phyloP scores from a whole-genome alignment of 768 basidiomycete species.

The Amanita polypyramis region DNA sequence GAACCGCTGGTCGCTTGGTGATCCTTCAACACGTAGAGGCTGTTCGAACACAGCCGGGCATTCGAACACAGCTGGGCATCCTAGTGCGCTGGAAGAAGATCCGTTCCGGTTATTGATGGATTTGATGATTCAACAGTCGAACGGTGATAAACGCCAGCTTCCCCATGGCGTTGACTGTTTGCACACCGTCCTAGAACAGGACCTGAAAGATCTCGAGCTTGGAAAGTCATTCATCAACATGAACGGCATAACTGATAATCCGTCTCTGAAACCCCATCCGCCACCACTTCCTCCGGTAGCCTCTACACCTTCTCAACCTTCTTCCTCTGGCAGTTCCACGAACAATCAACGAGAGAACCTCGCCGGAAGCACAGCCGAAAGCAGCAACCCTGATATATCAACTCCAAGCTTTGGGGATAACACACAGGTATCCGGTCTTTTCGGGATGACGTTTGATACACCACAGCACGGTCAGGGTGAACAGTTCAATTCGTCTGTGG shows the following conservation, averaged over 20 bases:
- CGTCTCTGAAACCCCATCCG: not conserved
- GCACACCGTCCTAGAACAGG: constrained; percentile 45
- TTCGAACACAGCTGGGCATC: not conserved
- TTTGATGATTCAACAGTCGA: not conserved
- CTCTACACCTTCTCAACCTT: not conserved
- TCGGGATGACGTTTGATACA: not conserved
- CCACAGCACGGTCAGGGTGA: not conserved
- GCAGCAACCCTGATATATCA: not conserved
- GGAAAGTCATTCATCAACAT: not conserved
- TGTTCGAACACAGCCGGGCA: not conserved
- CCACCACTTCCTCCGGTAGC: not conserved
- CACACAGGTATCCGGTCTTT: not conserved
- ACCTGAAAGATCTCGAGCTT: constrained; percentile 31
- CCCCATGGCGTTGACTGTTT: constrained; percentile 16
- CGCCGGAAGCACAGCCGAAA: not conserved
- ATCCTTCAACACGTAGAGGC: constrained; percentile 1
- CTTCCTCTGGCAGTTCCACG: not conserved
- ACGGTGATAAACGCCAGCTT: not conserved
- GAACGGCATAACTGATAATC: not conserved
- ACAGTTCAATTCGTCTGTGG: not conserved
- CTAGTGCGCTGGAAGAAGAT: constrained; percentile 7
- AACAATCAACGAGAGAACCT: not conserved
- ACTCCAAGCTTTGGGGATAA: not conserved
- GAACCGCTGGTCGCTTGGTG: constrained; percentile 9
- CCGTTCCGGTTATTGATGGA: constrained; percentile 3